Conservation (phyloP, 148 eudicot species). For the Camellia japonica region DNA sequence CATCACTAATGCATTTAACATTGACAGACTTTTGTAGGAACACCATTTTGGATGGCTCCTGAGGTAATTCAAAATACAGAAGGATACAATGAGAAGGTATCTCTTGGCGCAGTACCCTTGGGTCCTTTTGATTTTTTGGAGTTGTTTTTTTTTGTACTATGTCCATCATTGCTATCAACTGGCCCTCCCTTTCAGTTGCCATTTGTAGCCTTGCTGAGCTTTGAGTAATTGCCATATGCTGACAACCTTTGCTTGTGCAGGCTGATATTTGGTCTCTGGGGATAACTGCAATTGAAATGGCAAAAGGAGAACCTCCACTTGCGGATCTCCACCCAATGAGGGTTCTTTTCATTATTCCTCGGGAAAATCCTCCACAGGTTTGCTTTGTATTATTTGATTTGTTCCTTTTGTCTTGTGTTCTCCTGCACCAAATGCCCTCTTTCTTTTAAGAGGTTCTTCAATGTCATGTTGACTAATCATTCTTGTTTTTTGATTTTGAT, state of each 20-base stretch:
- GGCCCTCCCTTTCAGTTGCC: background rate
- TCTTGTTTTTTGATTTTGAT: conserved; percentile 2
- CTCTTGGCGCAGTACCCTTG: background rate
- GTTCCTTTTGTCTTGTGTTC: background rate
- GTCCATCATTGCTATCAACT: background rate
- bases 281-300: conserved; percentile 96
- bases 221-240: conserved; percentile 10
- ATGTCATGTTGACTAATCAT: background rate
- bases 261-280: conserved; percentile 99
- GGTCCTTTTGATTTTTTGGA: background rate
- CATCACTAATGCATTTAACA: conserved; percentile 30
- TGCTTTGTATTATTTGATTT: conserved; percentile 8
- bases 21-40: conserved; percentile 91
- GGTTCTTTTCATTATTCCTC: conserved; percentile 96
- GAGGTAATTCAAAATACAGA: conserved; percentile 97
- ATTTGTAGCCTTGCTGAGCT: background rate
- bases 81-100: conserved; percentile 96
- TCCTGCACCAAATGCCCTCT: background rate
- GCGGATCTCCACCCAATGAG: conserved; percentile 99
- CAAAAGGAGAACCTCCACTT: conserved; percentile 96
- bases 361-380: conserved; percentile 99
- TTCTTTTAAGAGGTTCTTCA: background rate
- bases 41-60: conserved; percentile 99
- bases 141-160: background rate
- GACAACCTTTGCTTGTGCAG: conserved; percentile 40